Evolutionary conservation across 108 stramenopile genomes (phyloP), one percentile per base, ranked within the genome.

Genomic region (Chaetoceros muelleri): DNA sequence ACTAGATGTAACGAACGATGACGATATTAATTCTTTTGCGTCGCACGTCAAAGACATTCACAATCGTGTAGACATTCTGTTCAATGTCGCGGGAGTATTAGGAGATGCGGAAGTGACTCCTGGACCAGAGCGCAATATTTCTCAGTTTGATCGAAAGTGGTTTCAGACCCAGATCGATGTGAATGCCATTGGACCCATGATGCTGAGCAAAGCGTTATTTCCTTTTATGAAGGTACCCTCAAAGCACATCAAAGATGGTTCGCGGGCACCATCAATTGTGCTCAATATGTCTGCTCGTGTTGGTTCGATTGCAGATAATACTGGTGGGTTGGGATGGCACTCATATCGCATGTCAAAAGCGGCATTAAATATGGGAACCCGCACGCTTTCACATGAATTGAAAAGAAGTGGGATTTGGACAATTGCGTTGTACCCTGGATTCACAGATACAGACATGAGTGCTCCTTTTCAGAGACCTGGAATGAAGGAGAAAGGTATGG

Each of bases 291-390:
- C 73, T 13, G 84, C 84, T 0, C 50, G 82, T 21, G 82, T 85
- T 2, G 84, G 81, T 5, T 74, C 72, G 47, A 79, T 85, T 30
- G 45, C 53, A 1, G 84, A 85, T 53, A 84, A 84, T 63, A 34
- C 53, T 1, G 54, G 80, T 1, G 84, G 84, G 0, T 55, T 70
- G 58, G 77, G 78, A 10, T 85, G 84, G 84, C 80, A 85, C 70
- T 67, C 72, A n/a, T 85, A 85, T 62, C 71, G 84, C 23, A 76
- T 79, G 57, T 74, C 75, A 28, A 85, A 85, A 57, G 78, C 82
- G 21, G 82, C 82, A 1, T 56, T 80, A 20, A 85, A 85, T 55
- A 51, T 56, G 52, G 66, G 75, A 13, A 78, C 77, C 23, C 61
- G 74, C 48, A 55, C 74, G 24, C 45, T 67, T 2, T 66, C 78